Evolutionary conservation across 2,329 filamentous ascomycete species (phyloP), one percentile per base, ranked within the genome.

Genomic region (Venturia aucupariae): DNA sequence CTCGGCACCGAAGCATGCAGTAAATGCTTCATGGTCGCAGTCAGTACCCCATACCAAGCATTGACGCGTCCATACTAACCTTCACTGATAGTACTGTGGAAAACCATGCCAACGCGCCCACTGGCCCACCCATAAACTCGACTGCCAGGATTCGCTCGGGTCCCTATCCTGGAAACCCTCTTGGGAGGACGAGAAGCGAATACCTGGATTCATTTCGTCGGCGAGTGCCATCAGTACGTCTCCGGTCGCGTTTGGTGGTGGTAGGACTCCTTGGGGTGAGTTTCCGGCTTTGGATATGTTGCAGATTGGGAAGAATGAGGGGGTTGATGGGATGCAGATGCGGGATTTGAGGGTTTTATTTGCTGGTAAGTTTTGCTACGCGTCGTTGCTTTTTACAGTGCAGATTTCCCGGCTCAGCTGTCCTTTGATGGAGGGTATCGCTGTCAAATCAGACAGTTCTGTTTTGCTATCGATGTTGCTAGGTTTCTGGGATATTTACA

Each of bases 221-320:
- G 46, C 19, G 27, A 22, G 10, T 32, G 42, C 41, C 27, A 48
- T 24, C 48, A 17, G 7, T 4, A 46, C 2, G 62, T 44, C 2
- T 15, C 44, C 44, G 22, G 41, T 22, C 6, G 38, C 3, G 66
- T 64, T 65, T 67, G 71, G 68, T 11, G 64, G 27, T 8, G 63
- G 64, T 7, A 76, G 74, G 60, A 73, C 70, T 64, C 68, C 79
- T 13, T 80, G 76, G 77, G 77, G 76, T 7, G 78, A 78, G 63
- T 65, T 76, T 13, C 77, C 78, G 19, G 76, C 78, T 0, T 22
- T 77, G 1, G 75, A 80, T 66, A 60, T 80, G 0, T 62, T 80
- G 0, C 68, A 72, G 0, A 62, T 78, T 4, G 66, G 70, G 39
- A 60, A 65, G 6, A 73, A 74, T 54, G 72, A 76, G 59, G 74